A percentile compares a stretch with the other conserved stretches of the same genome.
phyloP scores from a whole-genome alignment of 2,329 filamentous ascomycete genomes.

The Helicocarpus griseus region DNA sequence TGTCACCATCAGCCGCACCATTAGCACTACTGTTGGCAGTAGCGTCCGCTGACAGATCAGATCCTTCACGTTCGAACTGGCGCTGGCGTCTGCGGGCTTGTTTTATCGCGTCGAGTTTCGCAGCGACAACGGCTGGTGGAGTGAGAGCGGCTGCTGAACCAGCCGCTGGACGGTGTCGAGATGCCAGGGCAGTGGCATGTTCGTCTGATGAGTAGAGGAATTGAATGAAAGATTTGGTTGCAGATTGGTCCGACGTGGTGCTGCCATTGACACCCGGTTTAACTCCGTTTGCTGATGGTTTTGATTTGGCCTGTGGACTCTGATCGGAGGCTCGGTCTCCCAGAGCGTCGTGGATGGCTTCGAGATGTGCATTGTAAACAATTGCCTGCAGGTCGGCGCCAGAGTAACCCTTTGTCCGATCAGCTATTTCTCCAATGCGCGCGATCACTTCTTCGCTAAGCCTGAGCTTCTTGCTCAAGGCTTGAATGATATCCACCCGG shows the following conservation, averaged over 20 bases:
- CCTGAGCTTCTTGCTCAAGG: constrained; percentile 72
- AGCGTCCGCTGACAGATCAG: neutral
- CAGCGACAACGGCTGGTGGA: constrained; percentile 66
- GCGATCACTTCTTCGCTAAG: constrained; percentile 57
- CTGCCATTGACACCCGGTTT: constrained; percentile 15
- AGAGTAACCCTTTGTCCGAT: constrained; percentile 76
- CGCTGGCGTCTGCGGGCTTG: constrained; percentile 56
- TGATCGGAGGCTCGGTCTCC: constrained; percentile 44
- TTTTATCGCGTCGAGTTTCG: constrained; percentile 76
- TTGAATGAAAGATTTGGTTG: constrained; percentile 54
- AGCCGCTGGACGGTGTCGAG: constrained; percentile 32
- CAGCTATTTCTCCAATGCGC: constrained; percentile 63
- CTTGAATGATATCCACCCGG: constrained; percentile 75
- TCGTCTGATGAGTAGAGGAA: constrained; percentile 63
- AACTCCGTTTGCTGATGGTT: constrained; percentile 17
- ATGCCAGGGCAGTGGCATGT: constrained; percentile 40
- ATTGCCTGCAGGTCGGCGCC: constrained; percentile 92
- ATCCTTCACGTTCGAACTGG: constrained; percentile 34
- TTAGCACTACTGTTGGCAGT: constrained; percentile 18
- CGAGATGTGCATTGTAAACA: constrained; percentile 90
- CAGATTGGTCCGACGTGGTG: constrained; percentile 21
- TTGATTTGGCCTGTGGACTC: constrained; percentile 23
- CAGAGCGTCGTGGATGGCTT: constrained; percentile 90
- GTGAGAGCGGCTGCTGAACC: constrained; percentile 45
- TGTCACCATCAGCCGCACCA: constrained; percentile 12